A percentile compares a stretch with the other conserved stretches of the same genome.
phyloP scores from a whole-genome alignment of 331 rosid genomes.

The Stylosanthes scabra region DNA sequence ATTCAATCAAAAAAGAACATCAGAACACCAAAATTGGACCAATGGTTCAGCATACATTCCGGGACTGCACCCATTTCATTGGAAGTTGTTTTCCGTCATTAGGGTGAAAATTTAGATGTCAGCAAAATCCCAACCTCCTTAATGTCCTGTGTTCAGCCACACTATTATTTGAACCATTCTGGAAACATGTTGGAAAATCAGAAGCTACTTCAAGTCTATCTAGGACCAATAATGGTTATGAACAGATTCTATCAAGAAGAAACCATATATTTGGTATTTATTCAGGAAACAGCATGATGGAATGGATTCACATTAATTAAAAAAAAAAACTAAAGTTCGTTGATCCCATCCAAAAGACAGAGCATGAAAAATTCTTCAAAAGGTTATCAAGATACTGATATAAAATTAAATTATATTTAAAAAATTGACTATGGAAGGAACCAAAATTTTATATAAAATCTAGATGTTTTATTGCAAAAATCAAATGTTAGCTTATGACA shows the following conservation, averaged over 20 bases:
- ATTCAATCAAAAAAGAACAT: conserved; percentile 9
- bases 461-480: conserved; percentile 6
- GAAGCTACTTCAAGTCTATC: conserved; percentile 5
- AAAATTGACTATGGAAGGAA: background rate
- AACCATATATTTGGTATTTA: background rate
- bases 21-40: conserved; percentile 18
- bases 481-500: background rate
- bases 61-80: conserved; percentile 2
- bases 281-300: background rate
- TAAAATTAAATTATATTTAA: background rate
- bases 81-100: conserved; percentile 5
- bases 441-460: background rate
- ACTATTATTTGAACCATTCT: background rate
- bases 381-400: background rate
- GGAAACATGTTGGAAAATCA: conserved; percentile 21
- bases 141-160: background rate
- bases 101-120: background rate
- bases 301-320: conserved; percentile 3
- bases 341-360: conserved; percentile 31
- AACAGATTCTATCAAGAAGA: conserved; percentile 10
- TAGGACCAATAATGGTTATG: conserved; percentile 1
- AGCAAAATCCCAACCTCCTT: conserved; percentile 16
- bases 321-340: conserved; percentile 1
- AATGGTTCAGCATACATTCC: background rate
- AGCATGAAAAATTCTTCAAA: background rate